phyloP scores from a whole-genome alignment of 768 basidiomycete species.

The Fistulinella prunicolor region DNA sequence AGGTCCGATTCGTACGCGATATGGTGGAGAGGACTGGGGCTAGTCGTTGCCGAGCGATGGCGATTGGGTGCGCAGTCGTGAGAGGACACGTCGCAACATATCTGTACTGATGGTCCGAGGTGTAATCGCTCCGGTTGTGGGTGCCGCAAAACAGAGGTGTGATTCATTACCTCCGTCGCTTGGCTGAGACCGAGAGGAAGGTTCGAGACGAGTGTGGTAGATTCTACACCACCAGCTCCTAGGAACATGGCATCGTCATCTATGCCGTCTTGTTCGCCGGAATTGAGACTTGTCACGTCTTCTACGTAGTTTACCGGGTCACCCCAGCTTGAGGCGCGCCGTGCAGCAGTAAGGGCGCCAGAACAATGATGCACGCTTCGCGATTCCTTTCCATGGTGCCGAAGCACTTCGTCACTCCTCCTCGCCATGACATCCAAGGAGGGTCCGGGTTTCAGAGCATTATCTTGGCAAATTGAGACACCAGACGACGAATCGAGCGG shows the following conservation, averaged over 20 bases:
- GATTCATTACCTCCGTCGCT: conserved; percentile 20
- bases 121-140: conserved; percentile 32
- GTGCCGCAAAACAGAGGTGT: conserved; percentile 23
- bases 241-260: conserved; percentile 54
- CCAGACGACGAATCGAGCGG: conserved; percentile 33
- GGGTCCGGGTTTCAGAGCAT: conserved; percentile 13
- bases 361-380: conserved; percentile 26
- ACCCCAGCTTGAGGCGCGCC: conserved; percentile 68
- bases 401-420: conserved; percentile 47
- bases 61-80: conserved; percentile 23
- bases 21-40: conserved; percentile 40
- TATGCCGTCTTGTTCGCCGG: conserved; percentile 42
- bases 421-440: conserved; percentile 24
- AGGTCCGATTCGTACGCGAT: conserved; percentile 32
- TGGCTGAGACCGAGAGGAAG: conserved; percentile 34
- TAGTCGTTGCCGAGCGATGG: conserved; percentile 34
- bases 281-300: conserved; percentile 43
- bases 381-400: conserved; percentile 29
- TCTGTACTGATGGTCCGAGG: conserved; percentile 18
- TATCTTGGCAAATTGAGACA: conserved; percentile 28
- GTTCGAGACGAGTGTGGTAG: conserved; percentile 33
- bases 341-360: conserved; percentile 41
- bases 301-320: conserved; percentile 42
- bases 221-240: conserved; percentile 47
- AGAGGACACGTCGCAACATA: conserved; percentile 24